phyloP scores from a whole-genome alignment of 2,329 filamentous ascomycete genomes.

The Chaetomium sp. region DNA sequence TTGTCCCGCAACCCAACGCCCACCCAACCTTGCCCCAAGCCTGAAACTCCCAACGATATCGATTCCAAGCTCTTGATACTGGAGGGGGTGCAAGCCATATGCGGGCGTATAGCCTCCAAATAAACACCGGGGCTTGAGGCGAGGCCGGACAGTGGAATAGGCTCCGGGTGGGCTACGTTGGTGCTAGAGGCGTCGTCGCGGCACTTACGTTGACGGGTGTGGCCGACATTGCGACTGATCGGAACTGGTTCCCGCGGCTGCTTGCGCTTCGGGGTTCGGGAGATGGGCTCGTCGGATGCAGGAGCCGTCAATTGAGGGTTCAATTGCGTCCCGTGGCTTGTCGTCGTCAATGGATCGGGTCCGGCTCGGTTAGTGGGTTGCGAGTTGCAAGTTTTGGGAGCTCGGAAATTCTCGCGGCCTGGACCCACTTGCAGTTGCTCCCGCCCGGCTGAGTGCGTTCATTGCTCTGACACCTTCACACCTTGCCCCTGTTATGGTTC shows the following conservation, averaged over 20 bases:
- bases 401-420: constrained; percentile 35
- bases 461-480: no score
- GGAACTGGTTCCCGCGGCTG: constrained; percentile 8
- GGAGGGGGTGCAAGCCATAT: not conserved
- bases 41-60: not conserved
- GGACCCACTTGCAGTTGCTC: constrained; percentile 10
- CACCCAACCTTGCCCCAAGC: not conserved
- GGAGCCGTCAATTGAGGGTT: constrained; percentile 20
- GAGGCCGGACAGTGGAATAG: not conserved
- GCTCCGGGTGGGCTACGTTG: not conserved
- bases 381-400: constrained; percentile 24
- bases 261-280: constrained; percentile 8
- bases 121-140: not conserved
- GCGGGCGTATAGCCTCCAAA: not conserved
- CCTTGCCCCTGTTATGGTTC: no score
- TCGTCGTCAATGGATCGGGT: constrained; percentile 23
- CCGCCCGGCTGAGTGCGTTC: not conserved
- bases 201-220: constrained; percentile 30
- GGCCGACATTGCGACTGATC: constrained; percentile 26
- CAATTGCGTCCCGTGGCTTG: constrained; percentile 23
- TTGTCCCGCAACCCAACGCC: constrained; percentile 1
- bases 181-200: constrained; percentile 1
- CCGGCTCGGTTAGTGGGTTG: constrained; percentile 15
- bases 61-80: not conserved
- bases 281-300: constrained; percentile 13